These are phyloP conservation scores for Xylaria sp. DNA, from an alignment of 2,329 filamentous ascomycete species.

Conservation along the genomic window DNA sequence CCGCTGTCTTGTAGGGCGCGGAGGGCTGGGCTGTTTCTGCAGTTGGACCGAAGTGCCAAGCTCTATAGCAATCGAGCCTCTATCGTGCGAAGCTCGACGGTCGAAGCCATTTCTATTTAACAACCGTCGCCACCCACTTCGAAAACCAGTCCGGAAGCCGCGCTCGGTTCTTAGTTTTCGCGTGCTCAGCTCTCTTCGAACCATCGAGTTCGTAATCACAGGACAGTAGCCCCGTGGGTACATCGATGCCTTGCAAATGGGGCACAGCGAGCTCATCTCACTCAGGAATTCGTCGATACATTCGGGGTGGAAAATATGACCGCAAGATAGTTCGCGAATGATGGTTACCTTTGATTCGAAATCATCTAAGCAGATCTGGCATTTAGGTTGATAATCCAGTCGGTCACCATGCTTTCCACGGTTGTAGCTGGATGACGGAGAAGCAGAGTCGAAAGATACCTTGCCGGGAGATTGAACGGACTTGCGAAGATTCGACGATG, in stretches of 20 bases:
- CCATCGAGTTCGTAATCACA: slow-evolving; percentile 85
- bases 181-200: slow-evolving; percentile 79
- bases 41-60: slow-evolving; percentile 40
- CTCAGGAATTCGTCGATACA: slow-evolving; percentile 89
- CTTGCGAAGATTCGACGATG: slow-evolving; percentile 53
- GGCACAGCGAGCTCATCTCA: slow-evolving; percentile 85
- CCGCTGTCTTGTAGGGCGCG: slow-evolving; percentile 40
- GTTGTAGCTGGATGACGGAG: slow-evolving; percentile 31
- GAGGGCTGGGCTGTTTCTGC: slow-evolving; percentile 38
- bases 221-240: slow-evolving; percentile 76
- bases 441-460: slow-evolving; percentile 26
- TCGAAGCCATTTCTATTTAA: slow-evolving; percentile 41
- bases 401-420: slow-evolving; percentile 52
- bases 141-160: slow-evolving; percentile 53
- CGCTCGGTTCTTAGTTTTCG: slow-evolving; percentile 67
- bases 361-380: slow-evolving; percentile 89
- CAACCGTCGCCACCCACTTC: slow-evolving; percentile 42
- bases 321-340: slow-evolving; percentile 87
- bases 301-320: slow-evolving; percentile 91
- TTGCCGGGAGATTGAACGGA: slow-evolving; percentile 42
- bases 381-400: slow-evolving; percentile 79
- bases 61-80: slow-evolving; percentile 35
- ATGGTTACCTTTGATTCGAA: slow-evolving; percentile 76
- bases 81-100: slow-evolving; percentile 38
- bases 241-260: slow-evolving; percentile 87